Evolutionary conservation across 176 grass and related monocot genomes (phyloP), one percentile per base, ranked within the genome.

Genomic region (Eragrostis curvula): DNA sequence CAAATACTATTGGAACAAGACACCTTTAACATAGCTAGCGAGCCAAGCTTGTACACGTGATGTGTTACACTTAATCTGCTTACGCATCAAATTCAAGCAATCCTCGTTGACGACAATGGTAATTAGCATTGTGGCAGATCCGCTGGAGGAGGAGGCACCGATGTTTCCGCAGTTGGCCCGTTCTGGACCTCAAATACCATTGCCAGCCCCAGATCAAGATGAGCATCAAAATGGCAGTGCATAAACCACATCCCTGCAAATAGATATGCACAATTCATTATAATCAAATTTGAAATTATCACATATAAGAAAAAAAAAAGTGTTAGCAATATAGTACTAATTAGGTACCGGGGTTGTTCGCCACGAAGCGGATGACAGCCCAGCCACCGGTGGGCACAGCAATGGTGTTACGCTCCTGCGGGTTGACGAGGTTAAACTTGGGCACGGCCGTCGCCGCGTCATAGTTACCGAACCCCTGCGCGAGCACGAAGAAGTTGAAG

Each of bases 381-480:
- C 92, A 95, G 16, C 92, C 87, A 5, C 81, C 92, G 2, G 40
- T 69, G 3, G 87, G 92, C 12, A 92, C 90, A n/a, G 90, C 84
- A 41, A 95, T n/a, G 9, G 93, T 95, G 93, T 95, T 95, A 51
- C 93, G 88, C 69, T 86, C 82, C 73, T 88, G 88, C 6, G 88
- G 92, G 28, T 91, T 79, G 9, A 89, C 79, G n/a, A 94, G 77
- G 61, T 94, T 91, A 56, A 83, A 88, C 2, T 5, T 3, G 2
- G 18, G 36, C 66, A 15, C n/a, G 5, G 72, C 79, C 9, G 9
- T 18, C 0, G 45, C 21, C 5, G n/a, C 8, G 36, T 87, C 39
- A 2, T 61, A 96, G 68, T 96, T 96, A 9, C 93, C 93, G 13
- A 92, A 92, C 17, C 93, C 90, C 25, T 96, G 93, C 1, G 93